Conservation (phyloP, 176 grass and related monocot species). For the Avena atlantica region DNA sequence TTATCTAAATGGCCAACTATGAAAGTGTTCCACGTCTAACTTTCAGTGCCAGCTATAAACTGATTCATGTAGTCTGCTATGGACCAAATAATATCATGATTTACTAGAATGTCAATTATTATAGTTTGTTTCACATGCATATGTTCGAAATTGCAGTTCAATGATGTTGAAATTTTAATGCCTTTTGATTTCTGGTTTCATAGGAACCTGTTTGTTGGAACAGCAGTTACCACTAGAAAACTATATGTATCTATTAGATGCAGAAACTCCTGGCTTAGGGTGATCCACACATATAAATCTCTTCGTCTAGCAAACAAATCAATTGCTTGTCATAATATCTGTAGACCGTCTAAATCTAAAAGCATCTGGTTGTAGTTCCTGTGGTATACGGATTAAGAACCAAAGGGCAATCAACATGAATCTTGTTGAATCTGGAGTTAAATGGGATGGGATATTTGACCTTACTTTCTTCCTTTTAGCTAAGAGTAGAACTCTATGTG, state of each 20-base stretch:
- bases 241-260: constrained; percentile 1
- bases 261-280: constrained; percentile 8
- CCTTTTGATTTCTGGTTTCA: background rate
- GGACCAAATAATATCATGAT: constrained; percentile 4
- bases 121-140: background rate
- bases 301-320: background rate
- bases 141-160: background rate
- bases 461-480: constrained; percentile 1
- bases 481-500: background rate
- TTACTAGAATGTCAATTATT: background rate
- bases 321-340: constrained; percentile 10
- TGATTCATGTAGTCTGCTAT: constrained; percentile 2
- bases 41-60: background rate
- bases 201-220: background rate
- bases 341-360: constrained; percentile 5
- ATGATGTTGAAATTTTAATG: constrained; percentile 15
- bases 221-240: background rate
- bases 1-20: background rate
- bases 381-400: background rate
- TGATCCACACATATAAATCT: background rate
- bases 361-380: background rate
- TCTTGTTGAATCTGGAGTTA: background rate
- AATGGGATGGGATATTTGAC: background rate
- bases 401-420: constrained; percentile 16
- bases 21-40: background rate